These are phyloP conservation scores for Ophiostoma perfectum DNA, from an alignment of 2,329 filamentous ascomycete species.

Conservation along the genomic window DNA sequence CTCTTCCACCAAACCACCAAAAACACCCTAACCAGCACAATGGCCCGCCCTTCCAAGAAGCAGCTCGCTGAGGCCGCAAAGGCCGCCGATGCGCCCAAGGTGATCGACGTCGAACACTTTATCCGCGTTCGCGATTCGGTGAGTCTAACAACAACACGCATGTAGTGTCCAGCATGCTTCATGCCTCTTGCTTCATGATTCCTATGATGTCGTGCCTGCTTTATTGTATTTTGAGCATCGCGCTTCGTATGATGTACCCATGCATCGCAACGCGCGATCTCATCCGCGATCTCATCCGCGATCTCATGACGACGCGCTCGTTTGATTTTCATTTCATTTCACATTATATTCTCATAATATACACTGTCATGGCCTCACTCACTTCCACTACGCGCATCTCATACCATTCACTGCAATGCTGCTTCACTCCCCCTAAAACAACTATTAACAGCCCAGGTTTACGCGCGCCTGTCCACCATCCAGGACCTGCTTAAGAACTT, in stretches of 20 bases:
- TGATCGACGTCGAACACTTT: slow-evolving; percentile 69
- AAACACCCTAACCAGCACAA: slow-evolving; percentile 26
- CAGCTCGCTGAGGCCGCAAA: slow-evolving; percentile 29
- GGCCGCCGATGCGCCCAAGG: slow-evolving; percentile 38
- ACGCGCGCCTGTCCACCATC: slow-evolving; percentile 71
- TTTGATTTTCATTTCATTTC: not conserved
- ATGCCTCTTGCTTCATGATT: too few species aligned
- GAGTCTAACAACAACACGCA: slow-evolving; percentile 38
- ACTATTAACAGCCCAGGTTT: slow-evolving; percentile 49
- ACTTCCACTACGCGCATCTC: not conserved
- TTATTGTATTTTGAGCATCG: not conserved
- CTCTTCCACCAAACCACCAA: not conserved
- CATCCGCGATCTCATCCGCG: too few species aligned
- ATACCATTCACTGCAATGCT: too few species aligned
- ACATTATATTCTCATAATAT: not conserved
- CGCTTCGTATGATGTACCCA: too few species aligned
- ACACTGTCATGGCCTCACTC: not conserved
- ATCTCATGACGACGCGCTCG: too few species aligned
- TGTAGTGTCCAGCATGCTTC: too few species aligned
- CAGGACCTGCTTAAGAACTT: slow-evolving; percentile 74
- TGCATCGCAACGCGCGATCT: too few species aligned
- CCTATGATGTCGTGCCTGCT: not conserved
- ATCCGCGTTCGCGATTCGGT: slow-evolving; percentile 76
- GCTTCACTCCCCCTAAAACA: too few species aligned
- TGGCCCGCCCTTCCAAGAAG: slow-evolving; percentile 30